Evolutionary conservation across 1,139 yeast genomes (phyloP).

Genomic region (Tardiomyces digboiensis): DNA sequence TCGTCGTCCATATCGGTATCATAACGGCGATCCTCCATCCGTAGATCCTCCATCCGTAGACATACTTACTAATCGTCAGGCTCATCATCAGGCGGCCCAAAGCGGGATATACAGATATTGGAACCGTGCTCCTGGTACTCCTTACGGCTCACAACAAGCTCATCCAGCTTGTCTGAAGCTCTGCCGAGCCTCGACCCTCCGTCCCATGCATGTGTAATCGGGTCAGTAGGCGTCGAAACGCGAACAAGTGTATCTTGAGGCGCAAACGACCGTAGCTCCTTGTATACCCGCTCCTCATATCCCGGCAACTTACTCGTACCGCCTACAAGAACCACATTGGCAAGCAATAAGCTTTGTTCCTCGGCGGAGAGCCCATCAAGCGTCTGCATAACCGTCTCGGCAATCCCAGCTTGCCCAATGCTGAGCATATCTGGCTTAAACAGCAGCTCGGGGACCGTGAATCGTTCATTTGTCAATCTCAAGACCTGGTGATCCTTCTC

Average conservation of each 20-base stretch:
- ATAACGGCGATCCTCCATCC: too few species aligned
- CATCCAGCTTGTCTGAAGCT: slow-evolving; percentile 39
- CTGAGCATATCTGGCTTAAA: slow-evolving; percentile 86
- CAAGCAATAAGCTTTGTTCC: slow-evolving; percentile 64
- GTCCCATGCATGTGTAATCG: slow-evolving; percentile 42
- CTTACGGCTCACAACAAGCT: slow-evolving; percentile 55
- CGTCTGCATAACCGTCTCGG: slow-evolving; percentile 66
- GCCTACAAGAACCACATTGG: slow-evolving; percentile 75
- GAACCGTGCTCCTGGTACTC: slow-evolving; percentile 86
- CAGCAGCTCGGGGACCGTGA: slow-evolving; percentile 76
- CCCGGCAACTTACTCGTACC: slow-evolving; percentile 72
- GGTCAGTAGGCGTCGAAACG: slow-evolving; percentile 36
- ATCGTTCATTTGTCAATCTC: slow-evolving; percentile 70
- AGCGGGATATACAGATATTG: slow-evolving; percentile 16
- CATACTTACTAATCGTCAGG: too few species aligned
- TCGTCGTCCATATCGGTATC: too few species aligned
- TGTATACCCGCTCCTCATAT: slow-evolving; percentile 44
- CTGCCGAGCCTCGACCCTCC: slow-evolving; percentile 47
- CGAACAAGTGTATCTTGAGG: slow-evolving; percentile 34
- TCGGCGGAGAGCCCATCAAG: slow-evolving; percentile 66
- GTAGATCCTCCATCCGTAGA: too few species aligned
- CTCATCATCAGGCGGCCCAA: slow-evolving; percentile 5
- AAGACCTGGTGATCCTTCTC: slow-evolving; percentile 52
- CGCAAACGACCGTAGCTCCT: slow-evolving; percentile 25
- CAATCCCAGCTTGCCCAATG: slow-evolving; percentile 59